Base-by-base conservation (phyloP, 257 asterid species). In the Plectranthus barbatus region DNA sequence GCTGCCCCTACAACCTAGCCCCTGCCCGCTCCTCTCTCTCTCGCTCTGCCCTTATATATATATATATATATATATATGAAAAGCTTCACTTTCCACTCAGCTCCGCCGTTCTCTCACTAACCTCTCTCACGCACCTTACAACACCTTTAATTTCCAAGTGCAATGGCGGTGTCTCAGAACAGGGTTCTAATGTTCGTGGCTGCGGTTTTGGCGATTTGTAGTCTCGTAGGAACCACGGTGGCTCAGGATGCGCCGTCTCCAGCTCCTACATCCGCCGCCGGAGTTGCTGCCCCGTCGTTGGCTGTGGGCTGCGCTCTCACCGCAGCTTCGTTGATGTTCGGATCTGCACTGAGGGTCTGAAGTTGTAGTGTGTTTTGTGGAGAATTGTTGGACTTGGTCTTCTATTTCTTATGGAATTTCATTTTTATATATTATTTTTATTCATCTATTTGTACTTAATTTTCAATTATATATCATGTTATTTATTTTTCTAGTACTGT, bases 81-180 rank as follows among this genome's bases (percentile, higher is more conserved):
- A 4, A 39, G 3, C 48, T 0, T 49, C 0, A 36, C 20, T 31
- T 26, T 5, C 37, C 46, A 10, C 40, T 31, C 72, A 47, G n/a
- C 60, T 33, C 66, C 1, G 71, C 74, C 67, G 63, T 37, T 73
- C 33, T 17, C 52, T 24, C 24, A 46, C 26, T 45, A 14, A 18
- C 3, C 52, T 46, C 34, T 9, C 9, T 10, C 61, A 39, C 66
- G 18, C 64, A 7, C 15, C 6, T 13, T 14, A 4, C 1, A 44
- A 18, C 62, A 5, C 42, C 37, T 7, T 5, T 44, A 46, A 66
- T 19, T 29, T 26, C 4, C 40, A 46, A 26, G 73, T 10, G 66
- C 74, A 76, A 84, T 84, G 91, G 91, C 83, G 56, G 76, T 23
- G 34, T 60, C 76, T 51, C 55, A 44, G 54, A 15, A 64, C 44